Conservation (phyloP, 2,329 filamentous ascomycete species). For the Stagonosporopsis cucurbitacearum region DNA sequence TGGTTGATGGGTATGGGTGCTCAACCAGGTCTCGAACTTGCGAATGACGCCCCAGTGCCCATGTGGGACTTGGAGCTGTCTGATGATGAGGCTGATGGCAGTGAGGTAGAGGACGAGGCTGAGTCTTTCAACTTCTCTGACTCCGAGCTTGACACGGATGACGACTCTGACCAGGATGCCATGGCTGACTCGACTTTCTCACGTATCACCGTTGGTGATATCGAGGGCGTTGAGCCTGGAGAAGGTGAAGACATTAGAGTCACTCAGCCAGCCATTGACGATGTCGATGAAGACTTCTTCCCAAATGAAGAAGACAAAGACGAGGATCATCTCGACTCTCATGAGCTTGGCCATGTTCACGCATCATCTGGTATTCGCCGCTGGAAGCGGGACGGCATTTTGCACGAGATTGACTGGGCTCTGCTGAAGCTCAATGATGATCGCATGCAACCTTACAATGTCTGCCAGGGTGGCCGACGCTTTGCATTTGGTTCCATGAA, state of each 20-base stretch:
- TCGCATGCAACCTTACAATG: constrained; percentile 74
- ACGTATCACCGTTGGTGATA: constrained; percentile 64
- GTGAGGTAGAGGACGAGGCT: constrained; percentile 42
- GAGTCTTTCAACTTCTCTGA: constrained; percentile 60
- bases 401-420: constrained; percentile 96
- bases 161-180: constrained; percentile 39
- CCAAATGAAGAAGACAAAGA: constrained; percentile 75
- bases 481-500: constrained; percentile 40
- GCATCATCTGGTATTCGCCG: constrained; percentile 89
- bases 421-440: constrained; percentile 79
- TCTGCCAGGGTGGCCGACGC: constrained; percentile 63
- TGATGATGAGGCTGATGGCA: constrained; percentile 59
- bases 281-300: constrained; percentile 83
- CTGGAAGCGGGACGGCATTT: constrained; percentile 70
- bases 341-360: constrained; percentile 81
- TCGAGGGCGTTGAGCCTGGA: constrained; percentile 75
- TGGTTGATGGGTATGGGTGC: constrained; percentile 48
- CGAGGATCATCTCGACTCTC: constrained; percentile 80
- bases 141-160: constrained; percentile 57
- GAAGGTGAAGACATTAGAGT: constrained; percentile 80
- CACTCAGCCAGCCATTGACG: constrained; percentile 90
- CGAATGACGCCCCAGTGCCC: constrained; percentile 33
- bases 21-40: constrained; percentile 43
- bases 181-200: constrained; percentile 40
- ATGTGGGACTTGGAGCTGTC: constrained; percentile 59